Base-by-base conservation (phyloP, 2,329 filamentous ascomycete species). In the Xylariaceae sp. region DNA sequence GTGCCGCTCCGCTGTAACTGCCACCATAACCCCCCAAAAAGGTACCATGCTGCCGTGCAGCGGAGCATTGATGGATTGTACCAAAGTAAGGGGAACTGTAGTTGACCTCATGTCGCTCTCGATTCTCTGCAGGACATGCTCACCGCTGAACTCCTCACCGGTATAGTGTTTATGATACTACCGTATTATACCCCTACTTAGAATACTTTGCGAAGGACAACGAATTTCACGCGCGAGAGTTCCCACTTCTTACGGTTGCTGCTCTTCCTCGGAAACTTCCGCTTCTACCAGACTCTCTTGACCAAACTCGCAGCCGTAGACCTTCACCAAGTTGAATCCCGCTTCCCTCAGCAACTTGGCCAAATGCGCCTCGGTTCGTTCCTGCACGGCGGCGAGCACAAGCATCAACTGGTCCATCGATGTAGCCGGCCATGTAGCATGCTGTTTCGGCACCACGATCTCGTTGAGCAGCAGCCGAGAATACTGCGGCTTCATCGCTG, bases 401-500 rank as follows among this genome's bases (percentile, higher is more conserved):
- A 67, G 56, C 46, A 66, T 61, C 37, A 66, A 43, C 47, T 65
- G 60, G 41, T 67, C 65, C 63, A 65, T 65, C 4, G 59, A 60
- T 12, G 65, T 67, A 5, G 60, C 54, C 3, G 64, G 60, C 51
- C 61, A 61, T 4, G 59, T 58, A 1, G 63, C 50, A 2, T 62
- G 49, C 19, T 61, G 57, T n/a, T 57, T 51, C 4, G 71, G 69
- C 9, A 77, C 61, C 1, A 74, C 61, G 56, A 70, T 70, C 54
- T 77, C 74, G 34, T 74, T 72, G 26, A 77, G 62, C 6, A 77
- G 58, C 2, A 77, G 26, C 29, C 71, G 69, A 6, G 71, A 73
- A 54, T 73, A 68, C 48, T 68, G 62, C 30, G 51, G 61, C 34
- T 61, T 62, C 62, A 72, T 64, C 1, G 65, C 64, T 7, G 63